Conservation (phyloP, 2,329 filamentous ascomycete species). For the Amauroascus niger region DNA sequence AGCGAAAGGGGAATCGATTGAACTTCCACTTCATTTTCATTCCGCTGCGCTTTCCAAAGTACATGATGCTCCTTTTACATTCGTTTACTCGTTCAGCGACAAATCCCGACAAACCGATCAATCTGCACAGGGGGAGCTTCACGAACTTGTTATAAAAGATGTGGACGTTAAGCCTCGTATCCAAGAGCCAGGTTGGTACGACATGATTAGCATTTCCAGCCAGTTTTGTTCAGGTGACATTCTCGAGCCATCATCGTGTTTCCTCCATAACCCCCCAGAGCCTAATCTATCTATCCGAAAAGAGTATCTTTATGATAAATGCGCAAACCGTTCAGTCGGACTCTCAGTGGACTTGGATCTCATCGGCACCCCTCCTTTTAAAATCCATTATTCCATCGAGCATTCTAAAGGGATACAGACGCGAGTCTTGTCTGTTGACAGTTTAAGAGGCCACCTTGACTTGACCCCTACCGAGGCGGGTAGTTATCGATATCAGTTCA, state of each 20-base stretch:
- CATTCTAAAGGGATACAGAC: constrained; percentile 48
- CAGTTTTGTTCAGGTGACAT: constrained; percentile 79
- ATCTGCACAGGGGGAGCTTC: constrained; percentile 47
- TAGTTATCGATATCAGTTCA: constrained; percentile 77
- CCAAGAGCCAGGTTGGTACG: constrained; percentile 74
- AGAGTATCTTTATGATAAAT: constrained; percentile 87
- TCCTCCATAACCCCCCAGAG: constrained; percentile 82
- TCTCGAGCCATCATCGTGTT: constrained; percentile 84
- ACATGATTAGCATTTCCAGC: constrained; percentile 66
- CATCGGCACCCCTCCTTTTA: constrained; percentile 84
- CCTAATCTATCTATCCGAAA: constrained; percentile 64
- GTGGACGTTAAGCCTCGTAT: constrained; percentile 57
- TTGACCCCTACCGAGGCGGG: constrained; percentile 73
- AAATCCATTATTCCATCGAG: constrained; percentile 65
- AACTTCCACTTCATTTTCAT: constrained; percentile 62
- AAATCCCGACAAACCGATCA: constrained; percentile 62
- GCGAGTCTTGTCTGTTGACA: constrained; percentile 51
- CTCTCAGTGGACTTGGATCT: constrained; percentile 81
- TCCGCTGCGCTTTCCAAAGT: constrained; percentile 49
- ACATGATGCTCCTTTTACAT: constrained; percentile 56
- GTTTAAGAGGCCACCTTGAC: constrained; percentile 72
- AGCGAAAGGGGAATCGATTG: constrained; percentile 59
- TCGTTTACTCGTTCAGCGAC: constrained; percentile 76
- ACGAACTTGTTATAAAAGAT: constrained; percentile 48
- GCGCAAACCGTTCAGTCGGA: constrained; percentile 85